Conservation (phyloP, 2,329 filamentous ascomycete species). For the Reticulascus tulasneorum region DNA sequence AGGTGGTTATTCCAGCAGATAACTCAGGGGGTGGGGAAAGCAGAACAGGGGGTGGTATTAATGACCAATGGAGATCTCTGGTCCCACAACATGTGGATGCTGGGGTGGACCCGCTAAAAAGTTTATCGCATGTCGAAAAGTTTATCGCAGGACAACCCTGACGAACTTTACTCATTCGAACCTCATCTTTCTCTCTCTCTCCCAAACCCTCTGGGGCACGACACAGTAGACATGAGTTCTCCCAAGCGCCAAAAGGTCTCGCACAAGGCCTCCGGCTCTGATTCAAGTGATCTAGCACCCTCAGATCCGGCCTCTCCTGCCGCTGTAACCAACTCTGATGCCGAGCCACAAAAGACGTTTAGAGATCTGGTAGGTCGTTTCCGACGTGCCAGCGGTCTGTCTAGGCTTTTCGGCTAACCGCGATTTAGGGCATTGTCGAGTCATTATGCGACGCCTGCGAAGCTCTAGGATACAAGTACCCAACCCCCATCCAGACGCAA, state of each 20-base stretch:
- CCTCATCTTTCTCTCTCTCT: no score
- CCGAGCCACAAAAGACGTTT: conserved; percentile 52
- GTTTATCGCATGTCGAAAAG: no score
- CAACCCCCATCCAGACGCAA: conserved; percentile 85
- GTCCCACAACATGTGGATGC: no score
- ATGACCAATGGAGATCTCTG: no score
- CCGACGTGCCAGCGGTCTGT: neutral
- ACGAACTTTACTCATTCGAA: no score
- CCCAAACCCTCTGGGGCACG: no score
- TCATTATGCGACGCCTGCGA: conserved; percentile 85
- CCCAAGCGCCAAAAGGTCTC: conserved; percentile 6
- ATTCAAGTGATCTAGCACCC: neutral
- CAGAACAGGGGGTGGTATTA: no score
- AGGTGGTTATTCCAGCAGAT: no score
- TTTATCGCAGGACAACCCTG: no score
- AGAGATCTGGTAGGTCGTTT: conserved; percentile 52
- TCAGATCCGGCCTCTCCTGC: conserved; percentile 3
- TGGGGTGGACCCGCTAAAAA: no score
- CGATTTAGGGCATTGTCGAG: conserved; percentile 69
- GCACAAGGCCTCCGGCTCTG: conserved; percentile 1
- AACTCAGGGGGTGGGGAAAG: no score
- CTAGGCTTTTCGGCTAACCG: conserved; percentile 11
- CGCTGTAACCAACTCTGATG: conserved; percentile 5
- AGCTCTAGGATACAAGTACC: conserved; percentile 74
- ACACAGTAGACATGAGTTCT: no score